These are phyloP conservation scores for Desmodesmus armatus DNA, from an alignment of 139 green algal species.

Conservation along the genomic window DNA sequence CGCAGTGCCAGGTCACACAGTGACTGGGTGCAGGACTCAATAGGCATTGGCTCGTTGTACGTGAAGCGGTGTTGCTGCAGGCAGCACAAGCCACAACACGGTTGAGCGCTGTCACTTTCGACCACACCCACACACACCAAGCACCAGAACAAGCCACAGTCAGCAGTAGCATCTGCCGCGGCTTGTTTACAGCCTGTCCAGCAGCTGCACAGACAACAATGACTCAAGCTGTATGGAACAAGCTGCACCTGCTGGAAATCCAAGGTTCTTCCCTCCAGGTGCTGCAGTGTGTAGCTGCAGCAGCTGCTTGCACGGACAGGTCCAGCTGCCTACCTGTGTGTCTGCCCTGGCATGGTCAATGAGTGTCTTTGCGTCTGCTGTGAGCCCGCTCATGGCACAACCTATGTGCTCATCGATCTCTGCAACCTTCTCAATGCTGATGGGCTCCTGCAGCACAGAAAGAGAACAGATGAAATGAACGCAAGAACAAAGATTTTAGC, in stretches of 20 bases:
- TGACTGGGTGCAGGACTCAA: constrained; percentile 93
- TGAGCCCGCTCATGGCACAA: constrained; percentile 97
- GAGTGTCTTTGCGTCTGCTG: constrained; percentile 96
- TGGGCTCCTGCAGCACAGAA: constrained; percentile 83
- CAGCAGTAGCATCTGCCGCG: too few relatives aligned
- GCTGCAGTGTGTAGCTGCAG: background rate
- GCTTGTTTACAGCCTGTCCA: too few relatives aligned
- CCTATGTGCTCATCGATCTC: constrained; percentile 98
- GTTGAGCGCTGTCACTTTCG: background rate
- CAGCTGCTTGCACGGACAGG: background rate
- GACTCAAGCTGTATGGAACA: too few relatives aligned
- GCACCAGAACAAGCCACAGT: too few relatives aligned
- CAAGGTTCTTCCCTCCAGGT: too few relatives aligned
- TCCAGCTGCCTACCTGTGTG: constrained; percentile 74
- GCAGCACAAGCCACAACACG: background rate
- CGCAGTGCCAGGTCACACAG: constrained; percentile 96
- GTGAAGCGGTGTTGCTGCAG: constrained; percentile 96
- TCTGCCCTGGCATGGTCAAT: constrained; percentile 97
- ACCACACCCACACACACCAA: background rate
- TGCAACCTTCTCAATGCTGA: constrained; percentile 95
- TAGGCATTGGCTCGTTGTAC: constrained; percentile 98
- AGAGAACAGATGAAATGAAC: too few relatives aligned
- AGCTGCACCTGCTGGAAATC: too few relatives aligned
- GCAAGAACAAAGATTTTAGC: too few relatives aligned
- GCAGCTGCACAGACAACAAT: background rate